These are phyloP conservation scores for Sarocladium kiliense DNA, from an alignment of 2,329 filamentous ascomycete species.

Conservation along the genomic window DNA sequence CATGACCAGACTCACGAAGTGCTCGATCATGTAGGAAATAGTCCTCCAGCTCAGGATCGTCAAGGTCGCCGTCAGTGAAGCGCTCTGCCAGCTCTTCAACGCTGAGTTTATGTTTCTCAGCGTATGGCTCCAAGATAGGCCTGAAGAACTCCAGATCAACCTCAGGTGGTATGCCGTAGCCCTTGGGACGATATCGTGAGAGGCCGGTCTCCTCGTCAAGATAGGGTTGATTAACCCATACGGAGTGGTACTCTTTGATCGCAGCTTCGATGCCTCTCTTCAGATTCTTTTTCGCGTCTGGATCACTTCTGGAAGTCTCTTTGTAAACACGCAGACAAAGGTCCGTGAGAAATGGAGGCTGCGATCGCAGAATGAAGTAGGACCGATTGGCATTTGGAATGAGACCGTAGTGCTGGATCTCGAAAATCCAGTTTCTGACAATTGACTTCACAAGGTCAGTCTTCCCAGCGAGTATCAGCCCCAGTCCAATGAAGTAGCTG, in stretches of 20 bases:
- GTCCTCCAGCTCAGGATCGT: conserved; percentile 82
- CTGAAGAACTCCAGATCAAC: conserved; percentile 83
- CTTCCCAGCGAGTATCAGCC: conserved; percentile 77
- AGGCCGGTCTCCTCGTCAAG: conserved; percentile 72
- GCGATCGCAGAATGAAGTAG: conserved; percentile 90
- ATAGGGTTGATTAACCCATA: conserved; percentile 77
- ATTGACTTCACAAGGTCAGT: conserved; percentile 86
- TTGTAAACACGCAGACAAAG: conserved; percentile 93
- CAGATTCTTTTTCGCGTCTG: conserved; percentile 74
- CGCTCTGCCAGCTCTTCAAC: conserved; percentile 81
- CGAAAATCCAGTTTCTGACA: conserved; percentile 96
- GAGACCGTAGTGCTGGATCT: conserved; percentile 96
- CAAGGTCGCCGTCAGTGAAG: conserved; percentile 73
- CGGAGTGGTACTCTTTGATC: conserved; percentile 91
- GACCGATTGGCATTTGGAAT: conserved; percentile 94
- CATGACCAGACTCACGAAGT: conserved; percentile 92
- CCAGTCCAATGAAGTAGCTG: conserved; percentile 95
- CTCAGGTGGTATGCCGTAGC: conserved; percentile 82
- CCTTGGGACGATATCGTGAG: conserved; percentile 78
- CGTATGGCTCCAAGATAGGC: conserved; percentile 75
- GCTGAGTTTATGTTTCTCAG: conserved; percentile 73
- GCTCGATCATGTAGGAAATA: conserved; percentile 96
- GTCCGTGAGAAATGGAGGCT: conserved; percentile 94
- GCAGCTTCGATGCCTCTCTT: conserved; percentile 75
- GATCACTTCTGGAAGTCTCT: conserved; percentile 74